phyloP scores from a whole-genome alignment of 2,329 filamentous ascomycete species.

The Immersiporthe knoxdaviesiana region DNA sequence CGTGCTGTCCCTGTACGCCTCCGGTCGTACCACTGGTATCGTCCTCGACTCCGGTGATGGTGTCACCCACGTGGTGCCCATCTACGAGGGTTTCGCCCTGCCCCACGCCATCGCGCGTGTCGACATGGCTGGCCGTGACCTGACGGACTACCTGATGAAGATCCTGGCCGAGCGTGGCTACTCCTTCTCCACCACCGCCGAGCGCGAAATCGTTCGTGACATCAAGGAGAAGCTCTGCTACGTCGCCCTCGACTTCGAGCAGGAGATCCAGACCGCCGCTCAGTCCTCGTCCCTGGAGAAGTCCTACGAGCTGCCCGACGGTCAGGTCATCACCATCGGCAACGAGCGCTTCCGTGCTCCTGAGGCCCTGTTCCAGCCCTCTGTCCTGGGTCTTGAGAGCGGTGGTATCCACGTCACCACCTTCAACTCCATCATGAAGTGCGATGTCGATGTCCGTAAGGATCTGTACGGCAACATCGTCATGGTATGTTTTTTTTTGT shows the following conservation, averaged over 20 bases:
- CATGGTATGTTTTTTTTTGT: conserved; percentile 76
- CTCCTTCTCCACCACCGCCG: conserved; percentile 99
- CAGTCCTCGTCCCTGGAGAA: conserved; percentile 99
- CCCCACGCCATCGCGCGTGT: conserved; percentile 99
- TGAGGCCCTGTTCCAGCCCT: conserved; percentile 99
- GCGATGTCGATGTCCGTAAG: conserved; percentile 99
- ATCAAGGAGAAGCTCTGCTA: conserved; percentile 99
- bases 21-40: conserved; percentile 99
- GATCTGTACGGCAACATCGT: conserved; percentile 99
- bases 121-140: conserved; percentile 99
- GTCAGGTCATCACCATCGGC: conserved; percentile 99
- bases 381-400: conserved; percentile 95
- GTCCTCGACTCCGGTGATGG: conserved; percentile 99
- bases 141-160: conserved; percentile 99
- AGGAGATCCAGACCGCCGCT: conserved; percentile 99
- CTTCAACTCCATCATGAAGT: conserved; percentile 99
- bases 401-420: conserved; percentile 99
- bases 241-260: conserved; percentile 99
- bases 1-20: conserved; percentile 98
- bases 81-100: conserved; percentile 99
- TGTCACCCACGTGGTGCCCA: conserved; percentile 99
- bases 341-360: conserved; percentile 99
- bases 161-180: conserved; percentile 99
- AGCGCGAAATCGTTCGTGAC: conserved; percentile 53
- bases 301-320: conserved; percentile 99